Evolutionary conservation across 1,284 basidiomycete species (phyloP), one percentile per base, ranked within the genome.

Genomic region (Fereydounia khargensis): DNA sequence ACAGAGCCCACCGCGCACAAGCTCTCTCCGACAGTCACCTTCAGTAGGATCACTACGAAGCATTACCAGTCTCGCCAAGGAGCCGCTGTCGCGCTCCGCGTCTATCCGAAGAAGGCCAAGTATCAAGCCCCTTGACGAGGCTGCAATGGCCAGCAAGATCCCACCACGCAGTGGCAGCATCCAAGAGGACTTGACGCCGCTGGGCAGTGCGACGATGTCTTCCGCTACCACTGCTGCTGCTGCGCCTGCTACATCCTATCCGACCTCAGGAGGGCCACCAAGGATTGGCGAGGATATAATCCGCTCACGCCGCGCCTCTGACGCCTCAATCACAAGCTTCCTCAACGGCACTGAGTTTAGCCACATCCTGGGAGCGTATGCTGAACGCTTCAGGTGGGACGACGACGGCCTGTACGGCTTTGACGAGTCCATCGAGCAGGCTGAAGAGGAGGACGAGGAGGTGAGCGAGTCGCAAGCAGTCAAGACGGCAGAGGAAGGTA

Each of bases 361-460:
- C 25, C 55, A 58, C 39, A 52, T 58, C 11, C 38, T 57, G n/a
- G 48, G 55, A 2, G 48, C 49, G 4, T 57, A 51, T 39, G 42
- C 49, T 3, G 43, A 39, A 35, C 51, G 31, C 32, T 47, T 50
- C 44, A 44, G 55, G 17, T 58, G 55, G 55, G 55, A 58, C 19
- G 55, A 58, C 18, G 55, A 58, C 13, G 55, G 55, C 20, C 55
- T 58, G 27, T 58, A 58, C 33, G 55, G 51, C 36, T 58, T 58
- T 40, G 55, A 58, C 45, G 55, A 58, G 38, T 52, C 37, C 24
- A 39, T 39, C 31, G 55, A 58, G 48, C 35, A 33, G 19, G 28
- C 13, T 11, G 28, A 30, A 11, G 28, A 30, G 13, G 28, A 30
- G 28, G 28, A 30, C 28, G 28, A 30, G 13, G 48, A 52, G n/a